Base-by-base conservation (phyloP, 306 rosid species). In the Abrus pulchellus region DNA sequence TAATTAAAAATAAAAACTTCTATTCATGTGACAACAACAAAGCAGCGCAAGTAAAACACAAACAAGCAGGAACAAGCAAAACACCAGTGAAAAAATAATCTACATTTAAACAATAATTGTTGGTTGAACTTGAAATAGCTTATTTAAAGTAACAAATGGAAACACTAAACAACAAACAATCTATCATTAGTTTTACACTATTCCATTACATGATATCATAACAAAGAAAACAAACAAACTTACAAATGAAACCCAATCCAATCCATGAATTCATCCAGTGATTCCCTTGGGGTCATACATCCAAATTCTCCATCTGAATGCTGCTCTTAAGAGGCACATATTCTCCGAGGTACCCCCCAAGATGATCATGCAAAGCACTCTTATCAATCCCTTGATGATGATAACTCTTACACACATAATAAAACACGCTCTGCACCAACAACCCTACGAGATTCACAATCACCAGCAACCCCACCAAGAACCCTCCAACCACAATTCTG, bases 301-400 rank as follows among this genome's bases (percentile, higher is more conserved):
- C 99, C 86, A 93, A 56, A 77, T 90, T 87, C 61, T 95, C 99
- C 99, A 93, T 89, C 76, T 95, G 98, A 88, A 95, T 78, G 86
- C 90, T 95, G 87, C 98, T 95, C 81, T 95, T 95, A 5, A 95
- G 87, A 45, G 99, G 99, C 84, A 96, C 99, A 64, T 93, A 95
- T 76, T 95, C 99, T 10, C 99, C 99, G 13, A 95, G 99, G 74
- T 96, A 96, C 0, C 98, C 99, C 44, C 99, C 98, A 43, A 96
- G 94, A 77, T 95, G 99, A 79, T 95, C 98, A 67, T 89, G 87
- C 80, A 95, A 77, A 4, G 97, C 99, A 12, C 32, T 89, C 89
- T 93, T 95, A 79, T 95, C 98, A 75, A 95, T 95, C 32, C 93
- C 98, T 68, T 95, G 98, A 45, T 89, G 97, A 81, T 95, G 99